A percentile compares a stretch with the other conserved stretches of the same genome.
phyloP scores from a whole-genome alignment of 176 grass and related monocot genomes.

The Thalia dealbata region DNA sequence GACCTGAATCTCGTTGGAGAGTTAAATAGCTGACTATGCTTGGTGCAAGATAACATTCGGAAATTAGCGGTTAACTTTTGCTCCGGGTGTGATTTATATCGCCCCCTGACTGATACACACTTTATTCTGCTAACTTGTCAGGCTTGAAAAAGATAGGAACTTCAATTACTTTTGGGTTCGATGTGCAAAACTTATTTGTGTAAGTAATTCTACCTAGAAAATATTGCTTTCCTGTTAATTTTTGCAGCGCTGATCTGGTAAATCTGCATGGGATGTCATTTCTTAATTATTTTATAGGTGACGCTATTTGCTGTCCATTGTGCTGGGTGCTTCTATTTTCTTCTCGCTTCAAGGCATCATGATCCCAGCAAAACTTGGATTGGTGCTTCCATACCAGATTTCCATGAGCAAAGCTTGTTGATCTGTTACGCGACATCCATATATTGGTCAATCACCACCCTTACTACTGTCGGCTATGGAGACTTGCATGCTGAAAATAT shows the following conservation, averaged over 20 bases:
- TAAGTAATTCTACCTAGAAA: constrained; percentile 28
- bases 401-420: constrained; percentile 53
- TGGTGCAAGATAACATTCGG: background rate
- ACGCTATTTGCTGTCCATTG: constrained; percentile 93
- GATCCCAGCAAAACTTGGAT: constrained; percentile 62
- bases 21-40: background rate
- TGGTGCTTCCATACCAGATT: constrained; percentile 67
- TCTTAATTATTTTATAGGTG: constrained; percentile 42
- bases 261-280: background rate
- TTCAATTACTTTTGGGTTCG: constrained; percentile 98
- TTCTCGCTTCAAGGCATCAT: constrained; percentile 75
- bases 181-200: constrained; percentile 89
- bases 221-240: constrained; percentile 3
- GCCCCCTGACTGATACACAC: background rate
- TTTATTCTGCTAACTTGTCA: constrained; percentile 26
- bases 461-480: constrained; percentile 94
- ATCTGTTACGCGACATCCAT: constrained; percentile 80
- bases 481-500: constrained; percentile 89
- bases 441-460: constrained; percentile 98
- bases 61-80: background rate
- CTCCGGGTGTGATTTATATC: background rate
- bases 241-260: constrained; percentile 3
- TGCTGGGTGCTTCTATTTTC: constrained; percentile 93
- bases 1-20: background rate
- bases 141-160: constrained; percentile 89